Evolutionary conservation across 1,284 basidiomycete species (phyloP).

Genomic region (Ustilago vetiveriae): DNA sequence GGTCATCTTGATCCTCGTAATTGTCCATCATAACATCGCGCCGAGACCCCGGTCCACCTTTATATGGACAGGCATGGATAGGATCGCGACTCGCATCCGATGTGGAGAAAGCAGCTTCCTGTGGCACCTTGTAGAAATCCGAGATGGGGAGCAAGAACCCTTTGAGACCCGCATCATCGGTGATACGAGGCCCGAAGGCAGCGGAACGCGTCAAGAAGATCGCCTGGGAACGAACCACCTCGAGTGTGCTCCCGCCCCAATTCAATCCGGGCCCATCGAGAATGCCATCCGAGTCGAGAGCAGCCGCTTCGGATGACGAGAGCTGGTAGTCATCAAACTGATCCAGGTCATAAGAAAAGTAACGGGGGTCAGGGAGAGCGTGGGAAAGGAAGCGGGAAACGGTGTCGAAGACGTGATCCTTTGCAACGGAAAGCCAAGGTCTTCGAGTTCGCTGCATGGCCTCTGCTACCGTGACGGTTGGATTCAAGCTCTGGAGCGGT

Average conservation of each 20-base stretch:
- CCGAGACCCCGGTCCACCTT: conserved; percentile 46
- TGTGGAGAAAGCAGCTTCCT: conserved; percentile 15
- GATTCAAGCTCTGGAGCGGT: conserved; percentile 11
- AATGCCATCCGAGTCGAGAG: conserved; percentile 33
- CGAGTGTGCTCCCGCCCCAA: conserved; percentile 58
- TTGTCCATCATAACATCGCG: conserved; percentile 12
- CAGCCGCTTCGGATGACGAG: background rate
- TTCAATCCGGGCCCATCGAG: conserved; percentile 45
- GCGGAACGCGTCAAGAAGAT: conserved; percentile 62
- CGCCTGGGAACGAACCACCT: conserved; percentile 59
- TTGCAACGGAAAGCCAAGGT: conserved; percentile 33
- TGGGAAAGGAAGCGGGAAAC: conserved; percentile 34
- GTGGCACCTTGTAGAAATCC: conserved; percentile 51
- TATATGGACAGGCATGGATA: conserved; percentile 52
- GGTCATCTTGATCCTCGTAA: conserved; percentile 43
- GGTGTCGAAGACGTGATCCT: conserved; percentile 24
- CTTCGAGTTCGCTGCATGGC: conserved; percentile 25
- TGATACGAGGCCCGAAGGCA: conserved; percentile 61
- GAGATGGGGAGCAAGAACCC: conserved; percentile 57
- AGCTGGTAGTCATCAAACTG: conserved; percentile 25
- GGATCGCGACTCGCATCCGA: conserved; percentile 17
- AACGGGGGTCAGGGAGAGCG: conserved; percentile 40
- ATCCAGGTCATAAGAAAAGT: conserved; percentile 43
- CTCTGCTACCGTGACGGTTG: conserved; percentile 25
- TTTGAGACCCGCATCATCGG: conserved; percentile 49